Percentiles rank a stretch among this genome's conserved stretches.
Conservation (phyloP, 1,139 yeast genomes). For the Kurtzmaniella natalensis region DNA sequence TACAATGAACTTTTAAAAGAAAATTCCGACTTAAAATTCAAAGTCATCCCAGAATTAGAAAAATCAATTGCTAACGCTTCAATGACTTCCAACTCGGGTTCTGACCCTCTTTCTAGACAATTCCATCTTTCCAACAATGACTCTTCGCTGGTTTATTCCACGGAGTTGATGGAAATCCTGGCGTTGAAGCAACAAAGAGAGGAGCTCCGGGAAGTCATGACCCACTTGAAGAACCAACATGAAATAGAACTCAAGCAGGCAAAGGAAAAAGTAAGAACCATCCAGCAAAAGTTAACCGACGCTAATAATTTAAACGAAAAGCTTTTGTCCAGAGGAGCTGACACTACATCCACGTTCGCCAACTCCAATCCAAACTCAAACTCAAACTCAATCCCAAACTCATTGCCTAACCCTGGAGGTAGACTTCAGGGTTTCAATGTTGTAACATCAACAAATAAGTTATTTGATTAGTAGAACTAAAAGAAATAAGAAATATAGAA, state of each 20-base stretch:
- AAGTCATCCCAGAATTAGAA: constrained; percentile 40
- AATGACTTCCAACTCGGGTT: not conserved
- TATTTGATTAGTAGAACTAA: constrained; percentile 17
- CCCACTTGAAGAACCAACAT: constrained; percentile 33
- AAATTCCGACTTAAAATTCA: constrained; percentile 39
- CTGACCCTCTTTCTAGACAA: not conserved
- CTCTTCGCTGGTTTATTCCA: constrained; percentile 2
- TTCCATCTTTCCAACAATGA: constrained; percentile 13
- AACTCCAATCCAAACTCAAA: not conserved
- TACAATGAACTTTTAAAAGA: constrained; percentile 38
- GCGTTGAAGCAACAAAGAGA: constrained; percentile 51
- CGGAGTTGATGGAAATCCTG: constrained; percentile 23
- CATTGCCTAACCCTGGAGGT: constrained; percentile 26
- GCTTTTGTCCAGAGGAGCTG: constrained; percentile 1
- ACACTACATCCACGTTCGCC: not conserved
- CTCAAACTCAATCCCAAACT: constrained; percentile 7
- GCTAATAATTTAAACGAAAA: constrained; percentile 29
- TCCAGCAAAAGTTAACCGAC: constrained; percentile 38
- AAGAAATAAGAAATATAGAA: not conserved
- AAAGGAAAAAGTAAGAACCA: constrained; percentile 37
- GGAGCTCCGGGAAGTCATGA: constrained; percentile 52
- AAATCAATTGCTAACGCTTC: constrained; percentile 10
- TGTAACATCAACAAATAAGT: constrained; percentile 34
- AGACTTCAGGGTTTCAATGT: constrained; percentile 40
- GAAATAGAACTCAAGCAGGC: constrained; percentile 34